These are phyloP conservation scores for Fusarium albosuccineum DNA, from an alignment of 2,329 filamentous ascomycete species.

Conservation along the genomic window DNA sequence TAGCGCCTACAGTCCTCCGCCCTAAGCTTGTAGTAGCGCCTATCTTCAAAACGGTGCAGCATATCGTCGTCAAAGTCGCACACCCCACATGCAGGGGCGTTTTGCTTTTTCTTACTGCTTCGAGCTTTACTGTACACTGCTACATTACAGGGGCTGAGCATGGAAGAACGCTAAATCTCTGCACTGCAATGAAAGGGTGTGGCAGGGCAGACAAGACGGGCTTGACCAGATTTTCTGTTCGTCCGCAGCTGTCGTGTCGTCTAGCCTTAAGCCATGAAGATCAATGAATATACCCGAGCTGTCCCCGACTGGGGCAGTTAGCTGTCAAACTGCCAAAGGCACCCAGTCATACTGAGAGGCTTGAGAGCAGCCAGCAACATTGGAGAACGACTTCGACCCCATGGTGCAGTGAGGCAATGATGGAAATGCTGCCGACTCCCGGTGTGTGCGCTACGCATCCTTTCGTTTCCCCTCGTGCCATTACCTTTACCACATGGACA, in stretches of 20 bases:
- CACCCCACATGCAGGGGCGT: slow-evolving; percentile 12
- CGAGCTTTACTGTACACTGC: neutral
- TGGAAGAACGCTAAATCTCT: slow-evolving; percentile 1
- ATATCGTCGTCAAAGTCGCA: slow-evolving; percentile 25
- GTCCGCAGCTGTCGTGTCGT: neutral
- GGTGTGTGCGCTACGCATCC: neutral
- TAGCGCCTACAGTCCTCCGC: neutral
- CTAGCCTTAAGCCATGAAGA: slow-evolving; percentile 1
- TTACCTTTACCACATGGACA: neutral
- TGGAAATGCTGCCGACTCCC: neutral
- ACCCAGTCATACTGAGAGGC: slow-evolving; percentile 1
- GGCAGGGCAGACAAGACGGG: neutral
- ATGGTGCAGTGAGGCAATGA: neutral
- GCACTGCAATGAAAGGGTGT: neutral
- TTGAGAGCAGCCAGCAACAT: neutral
- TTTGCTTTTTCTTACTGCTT: slow-evolving; percentile 35
- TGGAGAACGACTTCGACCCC: neutral
- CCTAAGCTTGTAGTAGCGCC: slow-evolving; percentile 4
- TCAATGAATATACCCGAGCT: slow-evolving; percentile 23
- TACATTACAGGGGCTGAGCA: slow-evolving; percentile 5
- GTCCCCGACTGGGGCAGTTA: slow-evolving; percentile 35
- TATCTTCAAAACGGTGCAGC: slow-evolving; percentile 32
- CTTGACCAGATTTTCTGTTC: slow-evolving; percentile 6
- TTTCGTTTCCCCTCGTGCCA: neutral
- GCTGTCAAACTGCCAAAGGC: slow-evolving; percentile 27